Conservation (phyloP, 257 asterid genomes). For the Mitragyna speciosa region DNA sequence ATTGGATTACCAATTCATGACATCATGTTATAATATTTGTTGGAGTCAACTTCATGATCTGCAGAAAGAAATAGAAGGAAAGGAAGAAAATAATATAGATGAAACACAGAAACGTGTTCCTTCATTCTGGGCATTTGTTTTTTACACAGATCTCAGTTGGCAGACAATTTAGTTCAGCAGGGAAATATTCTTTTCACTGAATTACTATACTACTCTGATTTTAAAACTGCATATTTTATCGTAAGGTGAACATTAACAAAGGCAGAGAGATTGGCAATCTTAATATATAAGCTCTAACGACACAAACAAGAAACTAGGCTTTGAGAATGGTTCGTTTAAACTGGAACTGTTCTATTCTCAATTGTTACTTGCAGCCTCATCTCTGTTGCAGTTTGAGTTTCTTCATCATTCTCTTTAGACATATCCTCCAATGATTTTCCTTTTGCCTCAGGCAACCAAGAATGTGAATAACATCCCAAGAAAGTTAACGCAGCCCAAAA, state of each 20-base stretch:
- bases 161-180: too few species aligned
- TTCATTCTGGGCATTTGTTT: too few species aligned
- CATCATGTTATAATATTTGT: too few species aligned
- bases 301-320: neutral
- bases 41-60: too few species aligned
- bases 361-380: constrained; percentile 10
- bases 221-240: neutral
- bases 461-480: constrained; percentile 30
- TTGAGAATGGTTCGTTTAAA: neutral
- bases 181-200: too few species aligned
- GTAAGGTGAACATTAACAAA: neutral
- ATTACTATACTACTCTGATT: constrained; percentile 12
- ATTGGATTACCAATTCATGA: too few species aligned
- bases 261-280: neutral
- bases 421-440: constrained; percentile 49
- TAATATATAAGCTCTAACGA: neutral
- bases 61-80: too few species aligned
- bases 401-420: constrained; percentile 32
- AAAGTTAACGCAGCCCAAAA: constrained; percentile 18
- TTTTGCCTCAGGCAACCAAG: constrained; percentile 45
- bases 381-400: constrained; percentile 16
- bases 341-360: constrained; percentile 23
- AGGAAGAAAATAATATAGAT: too few species aligned
- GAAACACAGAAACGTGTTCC: too few species aligned
- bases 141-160: too few species aligned